Evolutionary conservation across 306 rosid species (phyloP).

Genomic region (Lathyrus oleraceus): DNA sequence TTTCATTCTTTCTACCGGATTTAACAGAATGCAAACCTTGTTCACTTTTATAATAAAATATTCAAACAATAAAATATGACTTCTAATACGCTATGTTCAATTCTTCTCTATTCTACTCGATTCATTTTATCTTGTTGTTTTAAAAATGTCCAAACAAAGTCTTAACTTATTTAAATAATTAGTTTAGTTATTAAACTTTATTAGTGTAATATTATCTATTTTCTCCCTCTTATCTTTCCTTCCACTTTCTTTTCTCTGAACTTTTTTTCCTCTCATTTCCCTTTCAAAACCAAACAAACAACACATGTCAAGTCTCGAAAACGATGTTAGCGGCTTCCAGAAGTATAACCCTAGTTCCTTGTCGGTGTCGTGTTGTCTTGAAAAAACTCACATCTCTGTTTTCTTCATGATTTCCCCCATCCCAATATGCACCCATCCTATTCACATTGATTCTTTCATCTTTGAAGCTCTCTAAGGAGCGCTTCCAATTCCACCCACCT

Average conservation of each 20-base stretch:
- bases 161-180: too few relatives aligned
- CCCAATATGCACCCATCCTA: slow-evolving; percentile 4
- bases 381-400: slow-evolving; percentile 3
- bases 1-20: too few relatives aligned
- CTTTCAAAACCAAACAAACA: not conserved
- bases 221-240: not conserved
- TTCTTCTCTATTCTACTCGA: too few relatives aligned
- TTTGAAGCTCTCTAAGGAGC: slow-evolving; percentile 7
- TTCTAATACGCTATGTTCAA: too few relatives aligned
- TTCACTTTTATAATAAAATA: too few relatives aligned
- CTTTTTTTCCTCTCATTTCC: not conserved
- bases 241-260: not conserved
- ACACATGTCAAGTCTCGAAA: not conserved
- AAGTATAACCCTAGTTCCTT: not conserved
- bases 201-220: not conserved
- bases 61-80: too few relatives aligned
- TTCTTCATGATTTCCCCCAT: not conserved
- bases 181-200: too few relatives aligned
- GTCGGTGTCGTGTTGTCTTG: slow-evolving; percentile 15
- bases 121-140: too few relatives aligned
- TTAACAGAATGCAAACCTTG: too few relatives aligned
- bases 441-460: not conserved
- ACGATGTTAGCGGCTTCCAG: not conserved
- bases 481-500: not conserved
- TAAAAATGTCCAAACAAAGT: too few relatives aligned